Conservation (phyloP, 1,139 yeast species). For the Nakaseomyces nivariensis region DNA sequence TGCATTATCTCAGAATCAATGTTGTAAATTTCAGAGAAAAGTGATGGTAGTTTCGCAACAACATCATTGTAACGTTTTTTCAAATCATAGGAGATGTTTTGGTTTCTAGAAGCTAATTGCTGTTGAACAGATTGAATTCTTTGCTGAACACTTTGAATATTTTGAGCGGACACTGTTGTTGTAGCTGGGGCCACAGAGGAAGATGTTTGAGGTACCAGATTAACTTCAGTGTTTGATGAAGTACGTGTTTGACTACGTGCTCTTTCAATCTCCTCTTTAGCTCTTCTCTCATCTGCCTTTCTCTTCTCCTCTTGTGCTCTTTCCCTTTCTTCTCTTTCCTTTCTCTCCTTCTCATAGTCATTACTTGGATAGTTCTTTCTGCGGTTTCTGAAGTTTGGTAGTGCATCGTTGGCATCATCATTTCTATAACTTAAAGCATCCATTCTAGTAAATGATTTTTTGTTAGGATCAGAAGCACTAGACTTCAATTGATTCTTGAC, state of each 20-base stretch:
- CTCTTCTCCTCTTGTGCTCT: slow-evolving; percentile 28
- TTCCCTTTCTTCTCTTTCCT: slow-evolving; percentile 9
- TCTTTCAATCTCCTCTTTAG: slow-evolving; percentile 3
- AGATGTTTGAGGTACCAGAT: not conserved
- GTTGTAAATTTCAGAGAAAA: slow-evolving; percentile 50
- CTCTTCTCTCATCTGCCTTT: not conserved
- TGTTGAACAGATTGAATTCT: slow-evolving; percentile 11
- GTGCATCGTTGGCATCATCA: slow-evolving; percentile 35
- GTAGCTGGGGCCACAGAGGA: not conserved
- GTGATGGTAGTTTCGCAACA: slow-evolving; percentile 58
- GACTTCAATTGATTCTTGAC: slow-evolving; percentile 52
- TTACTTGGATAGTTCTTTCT: slow-evolving; percentile 19
- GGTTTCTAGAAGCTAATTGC: slow-evolving; percentile 23
- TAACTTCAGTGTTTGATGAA: not conserved
- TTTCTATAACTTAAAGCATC: slow-evolving; percentile 30
- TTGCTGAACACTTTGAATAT: slow-evolving; percentile 31
- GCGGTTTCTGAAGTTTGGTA: slow-evolving; percentile 30
- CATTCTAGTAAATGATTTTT: slow-evolving; percentile 12
- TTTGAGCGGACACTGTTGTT: slow-evolving; percentile 45
- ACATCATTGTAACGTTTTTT: slow-evolving; percentile 33
- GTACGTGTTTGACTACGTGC: slow-evolving; percentile 9
- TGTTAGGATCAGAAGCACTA: slow-evolving; percentile 10
- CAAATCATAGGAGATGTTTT: slow-evolving; percentile 25
- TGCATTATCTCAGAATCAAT: slow-evolving; percentile 62
- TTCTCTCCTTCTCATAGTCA: slow-evolving; percentile 2